Base-by-base conservation (phyloP, 2,329 filamentous ascomycete species). In the Sporothrix globosa region DNA sequence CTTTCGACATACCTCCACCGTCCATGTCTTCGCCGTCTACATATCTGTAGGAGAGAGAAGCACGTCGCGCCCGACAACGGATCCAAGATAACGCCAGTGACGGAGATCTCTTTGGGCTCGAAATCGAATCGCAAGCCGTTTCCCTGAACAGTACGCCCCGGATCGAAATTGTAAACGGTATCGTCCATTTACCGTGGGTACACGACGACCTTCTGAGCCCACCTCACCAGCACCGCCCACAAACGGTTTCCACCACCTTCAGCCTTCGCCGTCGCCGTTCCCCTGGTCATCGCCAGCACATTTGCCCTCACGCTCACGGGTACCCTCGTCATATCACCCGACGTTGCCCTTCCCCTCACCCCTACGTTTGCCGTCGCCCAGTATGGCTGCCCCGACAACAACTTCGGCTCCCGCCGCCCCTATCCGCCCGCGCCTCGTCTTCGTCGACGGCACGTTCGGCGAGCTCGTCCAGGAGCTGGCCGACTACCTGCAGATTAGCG, bases 381-480 rank as follows among this genome's bases (percentile, higher is more conserved):
- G 3, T 41, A 73, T 71, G 71, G 70, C 68, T 68, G 69, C 71
- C 39, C 13, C 69, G 10, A 67, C 58, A 14, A 53, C 68, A n/a
- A n/a, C 73, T 3, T 17, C 67, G 27, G 65, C 72, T 17, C 48
- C 72, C 6, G 39, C 60, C 17, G 41, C 69, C 24, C 60, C 13
- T 4, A 24, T 9, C 52, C 83, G 84, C 79, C 85, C 85, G 71
- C 85, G 88, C 82, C 84, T 88, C 77, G 85, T 90, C 80, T 91
- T 91, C 78, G 88, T 99, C 82, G 96, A 99, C 85, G 96, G 96
- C 81, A 88, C 89, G 77, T 97, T 97, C 81, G 90, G 93, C 81
- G 96, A 98, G 84, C 90, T 97, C 79, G 90, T 92, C 78, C 90
- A 92, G 82, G 96, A 99, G 84, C 92, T 99, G 85, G 93, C 95